These are phyloP conservation scores for Rhodotorula sp. DNA, from an alignment of 1,284 basidiomycete genomes.

Conservation along the genomic window DNA sequence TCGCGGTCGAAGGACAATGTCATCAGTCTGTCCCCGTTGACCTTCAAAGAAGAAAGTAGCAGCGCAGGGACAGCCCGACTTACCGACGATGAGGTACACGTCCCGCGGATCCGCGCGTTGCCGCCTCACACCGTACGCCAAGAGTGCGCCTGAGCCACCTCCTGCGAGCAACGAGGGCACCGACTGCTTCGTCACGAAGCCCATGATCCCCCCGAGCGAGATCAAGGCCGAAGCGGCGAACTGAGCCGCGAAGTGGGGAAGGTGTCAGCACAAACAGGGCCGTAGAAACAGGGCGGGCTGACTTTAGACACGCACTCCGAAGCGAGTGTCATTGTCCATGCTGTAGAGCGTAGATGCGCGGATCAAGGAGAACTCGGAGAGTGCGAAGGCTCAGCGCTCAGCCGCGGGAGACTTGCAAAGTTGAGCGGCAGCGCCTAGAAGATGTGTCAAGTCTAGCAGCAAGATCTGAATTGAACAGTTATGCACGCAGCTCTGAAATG, in stretches of 20 bases:
- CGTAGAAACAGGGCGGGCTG: background rate
- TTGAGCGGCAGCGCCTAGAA: no score
- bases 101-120: conserved; percentile 2
- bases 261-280: background rate
- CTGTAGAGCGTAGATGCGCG: no score
- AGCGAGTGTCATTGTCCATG: conserved; percentile 8
- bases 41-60: background rate
- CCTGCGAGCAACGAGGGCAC: conserved; percentile 31
- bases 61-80: background rate
- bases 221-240: conserved; percentile 23
- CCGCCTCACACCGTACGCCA: conserved; percentile 19
- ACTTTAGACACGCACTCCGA: background rate
- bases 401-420: background rate
- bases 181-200: conserved; percentile 22
- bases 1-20: no score
- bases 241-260: background rate
- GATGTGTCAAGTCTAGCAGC: no score
- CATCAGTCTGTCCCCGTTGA: no score
- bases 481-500: no score
- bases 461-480: no score
- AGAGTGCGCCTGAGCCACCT: conserved; percentile 9
- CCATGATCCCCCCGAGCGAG: conserved; percentile 26
- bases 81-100: conserved; percentile 18
- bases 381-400: background rate
- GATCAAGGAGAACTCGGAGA: background rate